phyloP scores from a whole-genome alignment of 2,329 filamentous ascomycete genomes.

The Aspergillus amoenus region DNA sequence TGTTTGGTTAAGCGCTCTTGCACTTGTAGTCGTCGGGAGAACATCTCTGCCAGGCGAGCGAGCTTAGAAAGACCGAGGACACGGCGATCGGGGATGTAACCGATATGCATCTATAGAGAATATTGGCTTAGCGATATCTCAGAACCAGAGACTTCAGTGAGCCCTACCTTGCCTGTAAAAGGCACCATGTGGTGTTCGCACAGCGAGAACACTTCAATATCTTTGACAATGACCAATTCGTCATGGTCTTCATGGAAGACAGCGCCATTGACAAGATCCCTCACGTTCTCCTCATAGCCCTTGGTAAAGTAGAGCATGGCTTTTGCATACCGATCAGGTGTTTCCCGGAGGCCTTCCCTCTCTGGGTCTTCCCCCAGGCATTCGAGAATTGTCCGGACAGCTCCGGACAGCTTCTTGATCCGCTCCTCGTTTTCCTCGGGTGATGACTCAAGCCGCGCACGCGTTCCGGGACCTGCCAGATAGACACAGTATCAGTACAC shows the following conservation, averaged over 20 bases:
- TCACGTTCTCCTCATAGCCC: conserved; percentile 92
- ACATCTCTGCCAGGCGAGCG: conserved; percentile 95
- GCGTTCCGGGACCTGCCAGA: conserved; percentile 45
- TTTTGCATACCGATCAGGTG: conserved; percentile 86
- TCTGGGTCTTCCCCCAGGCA: conserved; percentile 67
- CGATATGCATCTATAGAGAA: conserved; percentile 83
- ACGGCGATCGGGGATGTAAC: conserved; percentile 87
- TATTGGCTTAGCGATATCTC: background rate
- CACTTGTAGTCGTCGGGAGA: conserved; percentile 86
- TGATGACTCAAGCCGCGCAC: conserved; percentile 55
- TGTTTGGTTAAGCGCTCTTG: conserved; percentile 96
- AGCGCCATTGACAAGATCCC: conserved; percentile 86
- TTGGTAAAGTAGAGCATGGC: conserved; percentile 95
- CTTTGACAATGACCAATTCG: conserved; percentile 95
- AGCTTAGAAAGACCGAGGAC: conserved; percentile 96
- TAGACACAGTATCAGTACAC: conserved; percentile 11
- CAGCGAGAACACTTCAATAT: conserved; percentile 90
- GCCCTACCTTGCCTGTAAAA: conserved; percentile 82
- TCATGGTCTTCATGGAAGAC: conserved; percentile 97
- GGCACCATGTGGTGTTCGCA: conserved; percentile 98
- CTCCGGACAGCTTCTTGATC: conserved; percentile 61
- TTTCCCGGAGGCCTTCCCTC: conserved; percentile 62
- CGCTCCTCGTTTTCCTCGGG: conserved; percentile 59
- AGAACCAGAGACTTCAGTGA: background rate
- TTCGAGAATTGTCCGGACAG: conserved; percentile 63